These are phyloP conservation scores for Huntiella moniliformis DNA, from an alignment of 2,329 filamentous ascomycete genomes.

Conservation along the genomic window DNA sequence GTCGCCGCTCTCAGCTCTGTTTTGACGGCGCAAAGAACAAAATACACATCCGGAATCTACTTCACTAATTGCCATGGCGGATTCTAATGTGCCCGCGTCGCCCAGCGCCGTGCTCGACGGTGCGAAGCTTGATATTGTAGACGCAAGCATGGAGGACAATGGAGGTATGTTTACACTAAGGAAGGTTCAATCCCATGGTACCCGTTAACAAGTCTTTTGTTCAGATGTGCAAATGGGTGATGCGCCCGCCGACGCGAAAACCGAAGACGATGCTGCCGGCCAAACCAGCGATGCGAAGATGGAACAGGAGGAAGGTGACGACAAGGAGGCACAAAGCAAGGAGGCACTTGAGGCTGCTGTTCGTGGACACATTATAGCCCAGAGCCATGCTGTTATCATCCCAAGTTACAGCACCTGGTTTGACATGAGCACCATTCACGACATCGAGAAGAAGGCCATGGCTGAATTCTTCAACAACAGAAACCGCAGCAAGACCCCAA, in stretches of 20 bases:
- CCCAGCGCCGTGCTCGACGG: neutral
- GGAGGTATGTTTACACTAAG: constrained; percentile 6
- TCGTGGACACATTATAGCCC: constrained; percentile 75
- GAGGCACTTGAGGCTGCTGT: constrained; percentile 68
- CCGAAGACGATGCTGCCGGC: constrained; percentile 44
- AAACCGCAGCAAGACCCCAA: constrained; percentile 92
- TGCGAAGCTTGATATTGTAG: constrained; percentile 1
- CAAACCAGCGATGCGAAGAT: constrained; percentile 29
- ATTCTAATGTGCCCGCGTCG: constrained; percentile 1
- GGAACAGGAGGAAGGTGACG: constrained; percentile 28
- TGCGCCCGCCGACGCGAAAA: constrained; percentile 29
- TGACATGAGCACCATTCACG: constrained; percentile 85
- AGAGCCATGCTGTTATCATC: constrained; percentile 88
- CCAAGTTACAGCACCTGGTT: constrained; percentile 99
- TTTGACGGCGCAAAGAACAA: no score
- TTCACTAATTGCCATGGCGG: constrained; percentile 7
- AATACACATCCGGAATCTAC: neutral
- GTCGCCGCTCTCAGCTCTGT: no score
- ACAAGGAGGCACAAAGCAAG: constrained; percentile 52
- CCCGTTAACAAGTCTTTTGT: neutral
- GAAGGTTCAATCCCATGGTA: neutral
- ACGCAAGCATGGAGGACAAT: constrained; percentile 8
- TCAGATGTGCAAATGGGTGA: constrained; percentile 48
- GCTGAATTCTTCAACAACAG: constrained; percentile 97
- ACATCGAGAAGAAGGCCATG: constrained; percentile 81